Conservation (phyloP, 805 yeast genomes). For the Candida namnaoensis region DNA sequence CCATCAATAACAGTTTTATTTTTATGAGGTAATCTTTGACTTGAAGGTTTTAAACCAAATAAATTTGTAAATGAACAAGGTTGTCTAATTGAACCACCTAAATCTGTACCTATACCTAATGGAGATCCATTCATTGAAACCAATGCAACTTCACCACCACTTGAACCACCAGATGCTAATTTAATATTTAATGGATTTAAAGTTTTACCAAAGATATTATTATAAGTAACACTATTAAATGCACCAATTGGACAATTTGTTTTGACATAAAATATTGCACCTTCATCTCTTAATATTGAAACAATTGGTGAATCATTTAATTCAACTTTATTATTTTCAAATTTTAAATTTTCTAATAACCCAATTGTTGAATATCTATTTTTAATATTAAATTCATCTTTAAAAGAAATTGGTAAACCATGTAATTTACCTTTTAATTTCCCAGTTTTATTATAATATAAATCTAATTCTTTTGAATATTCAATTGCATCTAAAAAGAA, state of each 20-base stretch:
- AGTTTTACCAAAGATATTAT: slow-evolving; percentile 35
- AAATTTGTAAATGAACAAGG: slow-evolving; percentile 34
- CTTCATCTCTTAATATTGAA: slow-evolving; percentile 26
- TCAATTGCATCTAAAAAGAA: slow-evolving; percentile 46
- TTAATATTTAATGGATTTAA: slow-evolving; percentile 30
- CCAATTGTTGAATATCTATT: slow-evolving; percentile 41
- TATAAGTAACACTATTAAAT: slow-evolving; percentile 34
- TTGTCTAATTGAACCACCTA: slow-evolving; percentile 40
- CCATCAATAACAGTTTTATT: slow-evolving; percentile 27
- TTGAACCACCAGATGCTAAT: slow-evolving; percentile 38
- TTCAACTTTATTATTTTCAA: slow-evolving; percentile 21
- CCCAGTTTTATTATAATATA: slow-evolving; percentile 32
- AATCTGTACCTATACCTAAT: slow-evolving; percentile 43
- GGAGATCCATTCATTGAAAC: slow-evolving; percentile 28
- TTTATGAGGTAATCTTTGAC: slow-evolving; percentile 29
- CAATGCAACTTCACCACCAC: slow-evolving; percentile 44
- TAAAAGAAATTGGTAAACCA: slow-evolving; percentile 56
- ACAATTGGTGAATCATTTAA: slow-evolving; percentile 31
- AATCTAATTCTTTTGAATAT: slow-evolving; percentile 45
- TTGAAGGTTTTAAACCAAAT: slow-evolving; percentile 33
- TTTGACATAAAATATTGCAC: slow-evolving; percentile 43
- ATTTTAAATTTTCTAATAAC: slow-evolving; percentile 26
- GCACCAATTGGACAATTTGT: slow-evolving; percentile 42
- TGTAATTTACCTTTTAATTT: slow-evolving; percentile 52
- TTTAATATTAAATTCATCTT: slow-evolving; percentile 28